Evolutionary conservation across 208 protist genomes (phyloP).

Genomic region (Angomonas deanei): DNA sequence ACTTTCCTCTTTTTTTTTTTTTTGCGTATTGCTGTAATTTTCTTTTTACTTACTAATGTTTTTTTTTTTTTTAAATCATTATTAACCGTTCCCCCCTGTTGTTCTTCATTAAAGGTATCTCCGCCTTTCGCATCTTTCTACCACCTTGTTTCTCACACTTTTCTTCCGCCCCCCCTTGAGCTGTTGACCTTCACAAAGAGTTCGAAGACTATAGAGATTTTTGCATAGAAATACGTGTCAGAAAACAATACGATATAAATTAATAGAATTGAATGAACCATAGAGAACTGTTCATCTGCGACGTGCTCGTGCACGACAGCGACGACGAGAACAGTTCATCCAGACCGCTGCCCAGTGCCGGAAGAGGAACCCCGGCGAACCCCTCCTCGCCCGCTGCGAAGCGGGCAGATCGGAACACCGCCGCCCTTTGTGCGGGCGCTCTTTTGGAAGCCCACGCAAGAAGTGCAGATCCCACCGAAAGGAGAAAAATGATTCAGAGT

Average conservation of each 20-base stretch:
- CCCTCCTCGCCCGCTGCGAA: neutral
- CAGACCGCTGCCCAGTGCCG: neutral
- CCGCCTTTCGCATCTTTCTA: neutral
- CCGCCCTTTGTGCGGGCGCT: neutral
- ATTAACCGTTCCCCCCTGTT: neutral
- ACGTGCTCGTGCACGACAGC: neutral
- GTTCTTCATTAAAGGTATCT: neutral
- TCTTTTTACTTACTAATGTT: neutral
- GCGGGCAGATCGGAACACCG: neutral
- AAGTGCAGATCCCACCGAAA: neutral
- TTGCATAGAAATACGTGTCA: too few species aligned
- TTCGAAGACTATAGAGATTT: too few species aligned
- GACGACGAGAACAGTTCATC: neutral
- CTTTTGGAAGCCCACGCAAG: neutral
- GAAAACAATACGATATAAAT: too few species aligned
- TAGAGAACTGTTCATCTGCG: too few species aligned
- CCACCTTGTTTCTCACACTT: too few species aligned
- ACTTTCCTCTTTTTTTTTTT: conserved; percentile 1
- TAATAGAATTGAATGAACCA: too few species aligned
- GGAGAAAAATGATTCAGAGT: neutral
- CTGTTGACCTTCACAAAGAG: too few species aligned
- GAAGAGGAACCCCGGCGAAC: neutral
- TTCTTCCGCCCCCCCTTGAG: too few species aligned
- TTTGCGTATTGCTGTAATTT: neutral
- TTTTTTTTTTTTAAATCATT: neutral